Evolutionary conservation across 805 yeast genomes (phyloP), one percentile per base, ranked within the genome.

Genomic region (Cyberlindnera bimundalis): DNA sequence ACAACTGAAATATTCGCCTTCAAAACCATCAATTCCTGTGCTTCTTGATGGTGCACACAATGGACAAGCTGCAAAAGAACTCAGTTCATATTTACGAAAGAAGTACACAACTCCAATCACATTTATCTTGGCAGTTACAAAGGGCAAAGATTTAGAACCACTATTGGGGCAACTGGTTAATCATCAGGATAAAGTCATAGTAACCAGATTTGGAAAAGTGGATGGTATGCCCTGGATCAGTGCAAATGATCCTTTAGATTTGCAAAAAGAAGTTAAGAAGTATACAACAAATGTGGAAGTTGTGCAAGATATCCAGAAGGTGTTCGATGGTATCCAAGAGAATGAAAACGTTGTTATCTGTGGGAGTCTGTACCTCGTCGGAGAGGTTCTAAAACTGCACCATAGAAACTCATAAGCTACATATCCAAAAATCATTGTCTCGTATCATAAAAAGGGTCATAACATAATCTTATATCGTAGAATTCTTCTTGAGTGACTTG

Each of bases 161-260:
- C 60, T 89, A 16, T 60, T 86, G 29, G 56, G 64, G 23, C 71
- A 75, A 15, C 60, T 87, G 2, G 56, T 84, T 3, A 58, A 59
- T 6, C 52, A 65, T 1, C 55, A 61, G 1, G 96, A 89, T 52
- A 59, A 65, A 3, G 74, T 90, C 0, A 62, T 82, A 1, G 71
- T 81, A 1, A 79, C 91, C 0, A 56, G 66, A 24, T 93, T 90
- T 58, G 74, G 79, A 1, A 52, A 65, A 1, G 91, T 95, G 1
- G 90, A 82, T 12, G 83, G 87, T 0, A 93, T 93, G 99, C 96
- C 98, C 0, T 93, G 98, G 98, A 79, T 93, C 5, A 54, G 68
- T 30, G 64, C 90, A 1, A 69, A 67, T 47, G 58, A 55, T 5
- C 55, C 63, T 2, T 41, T 45, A 2, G 59, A 51, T 5, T 42